Evolutionary conservation across 768 basidiomycete genomes (phyloP), one percentile per base, ranked within the genome.

Genomic region (Atractiella rhizophila): DNA sequence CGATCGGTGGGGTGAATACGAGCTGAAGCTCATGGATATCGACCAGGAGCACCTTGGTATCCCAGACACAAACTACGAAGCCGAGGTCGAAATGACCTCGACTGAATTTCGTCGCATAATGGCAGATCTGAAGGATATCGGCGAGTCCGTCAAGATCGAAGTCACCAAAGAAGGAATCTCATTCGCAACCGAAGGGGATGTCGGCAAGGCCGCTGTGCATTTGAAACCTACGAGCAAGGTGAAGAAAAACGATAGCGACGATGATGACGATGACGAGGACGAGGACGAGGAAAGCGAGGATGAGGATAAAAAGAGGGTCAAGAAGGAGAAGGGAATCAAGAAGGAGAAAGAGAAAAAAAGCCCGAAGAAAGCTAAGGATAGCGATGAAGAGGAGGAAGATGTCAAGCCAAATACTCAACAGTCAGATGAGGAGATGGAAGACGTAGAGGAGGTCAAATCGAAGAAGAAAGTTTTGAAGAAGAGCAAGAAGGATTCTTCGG

Each of bases 11-110:
- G 83, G 85, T 20, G 82, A 94, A 57, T 98, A 98, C 62, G 85
- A 91, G 52, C 81, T 98, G 76, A 96, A 96, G 59, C 71, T 96
- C 39, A 94, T 98, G 88, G 88, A 96, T 54, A 98, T 98, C 55
- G 88, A 98, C 59, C 66, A 80, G 19, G 91, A 98, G 61, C 74
- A 71, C 33, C 75, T 96, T 38, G 76, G 76, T 35, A 96, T 96
- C 54, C 91, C 91, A 13, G 86, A 94, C 48, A 98, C 91, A 2
- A 77, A 86, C 37, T 98, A 96, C 60, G 88, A 96, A 53, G 81
- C 82, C 3, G 74, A 76, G 42, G 73, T 96, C 35, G 73, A 74
- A 16, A 73, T 98, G 71, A 69, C 78, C 7, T 70, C 83, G 0
- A 44, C 64, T 27, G 91, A 98, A 58, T 96, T 98, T 55, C 61